A percentile compares a stretch with the other conserved stretches of the same genome.
These are phyloP conservation scores for Dicorynia guianensis DNA, from an alignment of 306 rosid species.

Conservation along the genomic window DNA sequence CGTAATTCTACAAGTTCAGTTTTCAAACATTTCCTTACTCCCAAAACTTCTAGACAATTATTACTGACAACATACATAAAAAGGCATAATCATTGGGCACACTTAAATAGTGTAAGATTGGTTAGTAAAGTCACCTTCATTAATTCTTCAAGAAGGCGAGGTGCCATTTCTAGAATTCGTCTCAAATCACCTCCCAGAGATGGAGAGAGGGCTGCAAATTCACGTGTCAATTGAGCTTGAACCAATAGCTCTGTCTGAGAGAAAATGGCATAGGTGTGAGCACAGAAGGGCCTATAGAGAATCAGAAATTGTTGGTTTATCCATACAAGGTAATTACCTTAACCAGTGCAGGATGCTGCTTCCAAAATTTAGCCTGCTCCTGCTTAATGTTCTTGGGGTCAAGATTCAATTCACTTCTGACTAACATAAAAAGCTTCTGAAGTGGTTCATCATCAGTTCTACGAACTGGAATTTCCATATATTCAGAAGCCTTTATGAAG, in stretches of 20 bases:
- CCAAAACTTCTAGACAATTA: too few relatives aligned
- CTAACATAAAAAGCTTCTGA: conserved; percentile 68
- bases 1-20: too few relatives aligned
- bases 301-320: too few relatives aligned
- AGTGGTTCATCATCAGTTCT: conserved; percentile 72
- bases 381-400: conserved; percentile 76
- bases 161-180: conserved; percentile 67
- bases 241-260: conserved; percentile 72
- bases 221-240: conserved; percentile 71
- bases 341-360: conserved; percentile 75
- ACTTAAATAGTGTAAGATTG: too few relatives aligned
- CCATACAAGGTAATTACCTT: conserved; percentile 49
- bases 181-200: conserved; percentile 61
- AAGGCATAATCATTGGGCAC: too few relatives aligned
- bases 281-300: too few relatives aligned
- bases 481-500: conserved; percentile 75
- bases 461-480: conserved; percentile 72
- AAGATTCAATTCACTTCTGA: conserved; percentile 73
- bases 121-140: conserved; percentile 59
- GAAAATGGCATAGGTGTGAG: too few relatives aligned
- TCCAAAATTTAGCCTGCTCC: conserved; percentile 79
- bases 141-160: conserved; percentile 79
- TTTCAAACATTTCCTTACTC: too few relatives aligned
- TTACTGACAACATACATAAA: too few relatives aligned
- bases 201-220: conserved; percentile 58